A percentile compares a stretch with the other conserved stretches of the same genome.
Evolutionary conservation across 257 asterid species (phyloP).

Genomic region (Scutellaria baicalensis): DNA sequence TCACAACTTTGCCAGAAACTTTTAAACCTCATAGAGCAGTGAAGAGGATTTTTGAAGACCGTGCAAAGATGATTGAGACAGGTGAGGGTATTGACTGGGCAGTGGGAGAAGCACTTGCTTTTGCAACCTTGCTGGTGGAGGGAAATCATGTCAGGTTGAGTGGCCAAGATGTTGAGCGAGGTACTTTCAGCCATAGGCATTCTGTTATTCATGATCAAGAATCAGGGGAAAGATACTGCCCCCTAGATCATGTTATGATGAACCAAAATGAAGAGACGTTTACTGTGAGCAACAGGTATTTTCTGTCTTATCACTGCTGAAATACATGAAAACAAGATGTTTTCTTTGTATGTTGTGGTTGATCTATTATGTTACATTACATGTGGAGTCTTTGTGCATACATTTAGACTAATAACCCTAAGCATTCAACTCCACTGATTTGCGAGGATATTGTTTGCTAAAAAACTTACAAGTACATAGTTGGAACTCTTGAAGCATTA

Average conservation of each 20-base stretch:
- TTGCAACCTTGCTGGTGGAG: slow-evolving; percentile 91
- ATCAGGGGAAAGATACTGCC: slow-evolving; percentile 82
- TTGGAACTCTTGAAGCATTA: not conserved
- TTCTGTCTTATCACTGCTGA: not conserved
- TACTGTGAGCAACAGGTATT: slow-evolving; percentile 90
- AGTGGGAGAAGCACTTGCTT: slow-evolving; percentile 96
- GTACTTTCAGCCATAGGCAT: slow-evolving; percentile 98
- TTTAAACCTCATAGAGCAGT: slow-evolving; percentile 92
- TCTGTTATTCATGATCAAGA: slow-evolving; percentile 91
- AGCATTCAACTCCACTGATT: slow-evolving; percentile 2
- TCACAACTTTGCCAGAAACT: slow-evolving; percentile 69
- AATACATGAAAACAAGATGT: not conserved
- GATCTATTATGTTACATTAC: not conserved
- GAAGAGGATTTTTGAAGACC: slow-evolving; percentile 80
- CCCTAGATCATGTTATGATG: slow-evolving; percentile 76
- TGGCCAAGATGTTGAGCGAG: slow-evolving; percentile 99
- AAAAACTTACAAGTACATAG: not conserved
- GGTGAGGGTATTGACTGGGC: slow-evolving; percentile 99
- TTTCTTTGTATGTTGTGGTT: not conserved
- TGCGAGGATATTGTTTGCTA: not conserved
- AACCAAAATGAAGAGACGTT: slow-evolving; percentile 87
- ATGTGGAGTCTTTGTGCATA: not conserved
- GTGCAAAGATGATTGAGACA: slow-evolving; percentile 92
- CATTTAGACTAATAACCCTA: not conserved
- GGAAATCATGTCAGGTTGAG: slow-evolving; percentile 98